A percentile compares a stretch with the other conserved stretches of the same genome.
These are phyloP conservation scores for Tirmania nivea DNA, from an alignment of 495 filamentous ascomycete genomes.

Conservation along the genomic window DNA sequence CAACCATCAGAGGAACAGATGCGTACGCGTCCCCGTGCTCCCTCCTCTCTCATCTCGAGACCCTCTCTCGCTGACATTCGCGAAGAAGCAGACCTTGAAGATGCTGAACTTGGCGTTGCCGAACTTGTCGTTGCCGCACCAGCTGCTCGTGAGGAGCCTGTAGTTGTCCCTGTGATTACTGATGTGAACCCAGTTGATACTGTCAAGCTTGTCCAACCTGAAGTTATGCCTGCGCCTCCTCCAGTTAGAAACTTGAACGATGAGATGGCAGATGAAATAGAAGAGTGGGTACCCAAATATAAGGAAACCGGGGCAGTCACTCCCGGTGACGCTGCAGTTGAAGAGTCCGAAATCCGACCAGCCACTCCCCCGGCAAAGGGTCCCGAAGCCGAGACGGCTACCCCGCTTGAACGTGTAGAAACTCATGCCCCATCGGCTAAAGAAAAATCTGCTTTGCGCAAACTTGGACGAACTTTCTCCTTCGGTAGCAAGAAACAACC, in stretches of 20 bases:
- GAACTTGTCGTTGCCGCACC: neutral
- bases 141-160: neutral
- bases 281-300: neutral
- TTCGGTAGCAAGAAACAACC: neutral
- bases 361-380: neutral
- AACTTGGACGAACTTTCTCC: neutral
- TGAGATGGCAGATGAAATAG: neutral
- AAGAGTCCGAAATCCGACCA: neutral
- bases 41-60: neutral
- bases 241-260: neutral
- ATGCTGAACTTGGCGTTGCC: neutral
- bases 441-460: neutral
- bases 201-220: neutral
- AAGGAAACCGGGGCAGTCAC: neutral
- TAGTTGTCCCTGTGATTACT: neutral
- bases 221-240: neutral
- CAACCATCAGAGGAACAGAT: neutral
- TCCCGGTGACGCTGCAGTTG: neutral
- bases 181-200: neutral
- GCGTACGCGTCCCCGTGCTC: neutral
- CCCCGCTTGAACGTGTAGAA: neutral
- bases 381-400: neutral
- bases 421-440: neutral
- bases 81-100: neutral
- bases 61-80: neutral